These are phyloP conservation scores for Sabuloglossum arenarium DNA, from an alignment of 495 filamentous ascomycete genomes.

Conservation along the genomic window DNA sequence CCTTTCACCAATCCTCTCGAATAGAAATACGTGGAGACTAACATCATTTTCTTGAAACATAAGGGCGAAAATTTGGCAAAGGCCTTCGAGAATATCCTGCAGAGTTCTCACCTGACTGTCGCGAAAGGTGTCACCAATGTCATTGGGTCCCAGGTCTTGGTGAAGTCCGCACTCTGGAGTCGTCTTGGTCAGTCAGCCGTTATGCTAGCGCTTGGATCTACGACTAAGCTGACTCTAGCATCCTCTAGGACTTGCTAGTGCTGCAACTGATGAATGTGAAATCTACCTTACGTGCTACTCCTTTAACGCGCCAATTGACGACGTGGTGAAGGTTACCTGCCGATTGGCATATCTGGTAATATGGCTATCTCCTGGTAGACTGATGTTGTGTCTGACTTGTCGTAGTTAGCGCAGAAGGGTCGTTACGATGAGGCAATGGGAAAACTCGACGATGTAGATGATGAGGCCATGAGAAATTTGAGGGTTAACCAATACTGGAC, in stretches of 20 bases:
- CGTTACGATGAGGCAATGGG: conserved; percentile 49
- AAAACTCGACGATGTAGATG: conserved; percentile 43
- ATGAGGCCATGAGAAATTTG: conserved; percentile 46
- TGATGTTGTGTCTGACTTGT: conserved; percentile 9
- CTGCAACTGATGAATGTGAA: conserved; percentile 49
- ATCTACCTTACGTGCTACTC: conserved; percentile 59
- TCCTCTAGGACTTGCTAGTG: conserved; percentile 28
- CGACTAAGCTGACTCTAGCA: conserved; percentile 10
- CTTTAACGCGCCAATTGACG: conserved; percentile 44
- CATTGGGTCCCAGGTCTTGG: conserved; percentile 48
- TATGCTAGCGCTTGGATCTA: not conserved
- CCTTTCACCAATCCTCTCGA: not conserved
- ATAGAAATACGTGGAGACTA: not conserved
- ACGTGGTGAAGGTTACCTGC: conserved; percentile 48
- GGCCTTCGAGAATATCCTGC: conserved; percentile 57
- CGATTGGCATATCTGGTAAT: conserved; percentile 33
- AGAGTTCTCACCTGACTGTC: conserved; percentile 64
- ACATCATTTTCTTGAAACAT: not conserved
- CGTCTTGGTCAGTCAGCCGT: conserved; percentile 38
- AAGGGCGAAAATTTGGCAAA: conserved; percentile 63
- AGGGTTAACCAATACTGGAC: conserved; percentile 67
- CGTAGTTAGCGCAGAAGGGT: conserved; percentile 37
- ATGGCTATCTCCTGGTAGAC: not conserved
- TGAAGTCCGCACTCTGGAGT: conserved; percentile 52
- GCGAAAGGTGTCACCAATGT: conserved; percentile 51